phyloP scores from a whole-genome alignment of 805 yeast genomes.

The Candida maltosa region DNA sequence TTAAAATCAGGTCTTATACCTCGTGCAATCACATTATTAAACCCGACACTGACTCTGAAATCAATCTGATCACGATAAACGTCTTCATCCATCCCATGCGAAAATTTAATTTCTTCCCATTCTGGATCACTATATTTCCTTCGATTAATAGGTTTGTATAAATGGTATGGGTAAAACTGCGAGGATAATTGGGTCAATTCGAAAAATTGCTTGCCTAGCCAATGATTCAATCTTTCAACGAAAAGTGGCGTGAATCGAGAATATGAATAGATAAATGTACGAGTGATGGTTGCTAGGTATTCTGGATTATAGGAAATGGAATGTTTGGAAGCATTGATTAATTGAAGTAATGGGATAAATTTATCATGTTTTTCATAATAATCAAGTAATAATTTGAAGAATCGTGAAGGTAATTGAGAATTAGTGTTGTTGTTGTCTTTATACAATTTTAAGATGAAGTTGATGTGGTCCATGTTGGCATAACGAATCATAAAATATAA shows the following conservation, averaged over 20 bases:
- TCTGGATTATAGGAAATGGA: constrained; percentile 18
- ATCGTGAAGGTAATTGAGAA: constrained; percentile 14
- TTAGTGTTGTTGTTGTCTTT: constrained; percentile 22
- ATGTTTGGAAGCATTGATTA: constrained; percentile 14
- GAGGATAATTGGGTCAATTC: constrained; percentile 20
- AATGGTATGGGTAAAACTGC: constrained; percentile 22
- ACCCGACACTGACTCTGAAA: constrained; percentile 29
- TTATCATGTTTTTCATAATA: constrained; percentile 24
- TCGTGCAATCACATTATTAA: constrained; percentile 22
- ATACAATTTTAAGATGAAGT: constrained; percentile 15
- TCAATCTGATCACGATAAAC: constrained; percentile 18
- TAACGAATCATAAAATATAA: constrained; percentile 26
- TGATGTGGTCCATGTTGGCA: constrained; percentile 24
- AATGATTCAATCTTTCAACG: constrained; percentile 6
- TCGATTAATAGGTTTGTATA: constrained; percentile 13
- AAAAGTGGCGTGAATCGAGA: constrained; percentile 23
- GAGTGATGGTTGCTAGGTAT: constrained; percentile 19
- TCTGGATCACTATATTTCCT: constrained; percentile 21
- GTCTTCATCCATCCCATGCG: too few relatives aligned
- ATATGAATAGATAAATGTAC: constrained; percentile 29
- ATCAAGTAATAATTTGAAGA: constrained; percentile 21
- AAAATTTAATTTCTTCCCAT: constrained; percentile 19
- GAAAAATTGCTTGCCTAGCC: constrained; percentile 14
- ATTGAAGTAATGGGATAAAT: constrained; percentile 25
- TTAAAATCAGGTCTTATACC: constrained; percentile 35